Percentiles rank a stretch among this genome's conserved stretches.
Evolutionary conservation across 805 yeast genomes (phyloP).

Genomic region (Myxozyma udenii): DNA sequence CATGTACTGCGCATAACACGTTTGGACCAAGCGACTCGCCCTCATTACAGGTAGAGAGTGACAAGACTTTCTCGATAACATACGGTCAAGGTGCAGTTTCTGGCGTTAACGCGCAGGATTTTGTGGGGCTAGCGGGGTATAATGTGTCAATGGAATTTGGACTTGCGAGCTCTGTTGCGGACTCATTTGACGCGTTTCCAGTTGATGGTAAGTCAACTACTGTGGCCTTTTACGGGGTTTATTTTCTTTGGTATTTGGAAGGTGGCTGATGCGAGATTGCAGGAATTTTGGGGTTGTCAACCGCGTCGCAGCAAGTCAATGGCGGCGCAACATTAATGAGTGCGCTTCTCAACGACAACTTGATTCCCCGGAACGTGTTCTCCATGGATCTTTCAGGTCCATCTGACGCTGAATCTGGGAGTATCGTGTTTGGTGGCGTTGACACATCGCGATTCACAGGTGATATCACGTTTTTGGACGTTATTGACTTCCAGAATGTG

Average conservation of each 20-base stretch:
- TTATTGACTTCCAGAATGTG: slow-evolving; percentile 36
- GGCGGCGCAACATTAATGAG: slow-evolving; percentile 35
- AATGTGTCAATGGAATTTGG: slow-evolving; percentile 48
- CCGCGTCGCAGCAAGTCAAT: slow-evolving; percentile 42
- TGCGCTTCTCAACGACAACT: slow-evolving; percentile 29
- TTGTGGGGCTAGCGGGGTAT: slow-evolving; percentile 42
- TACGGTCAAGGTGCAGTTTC: slow-evolving; percentile 55
- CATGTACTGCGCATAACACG: slow-evolving; percentile 42
- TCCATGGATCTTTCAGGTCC: slow-evolving; percentile 44
- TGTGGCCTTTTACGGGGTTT: not conserved
- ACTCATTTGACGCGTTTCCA: slow-evolving; percentile 50
- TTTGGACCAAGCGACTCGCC: slow-evolving; percentile 24
- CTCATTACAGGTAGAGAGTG: slow-evolving; percentile 15
- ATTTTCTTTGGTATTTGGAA: not conserved
- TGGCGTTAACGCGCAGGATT: slow-evolving; percentile 48
- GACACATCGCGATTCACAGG: slow-evolving; percentile 42
- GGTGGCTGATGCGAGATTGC: not conserved
- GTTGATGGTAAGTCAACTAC: slow-evolving; percentile 49
- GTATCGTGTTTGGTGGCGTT: slow-evolving; percentile 46
- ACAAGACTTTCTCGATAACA: slow-evolving; percentile 45
- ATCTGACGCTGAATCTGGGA: slow-evolving; percentile 40
- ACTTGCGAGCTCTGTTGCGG: slow-evolving; percentile 52
- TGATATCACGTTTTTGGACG: slow-evolving; percentile 43
- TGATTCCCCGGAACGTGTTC: slow-evolving; percentile 41
- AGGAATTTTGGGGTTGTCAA: slow-evolving; percentile 58